phyloP scores from a whole-genome alignment of 2,329 filamentous ascomycete species.

The Annulohypoxylon truncatum region DNA sequence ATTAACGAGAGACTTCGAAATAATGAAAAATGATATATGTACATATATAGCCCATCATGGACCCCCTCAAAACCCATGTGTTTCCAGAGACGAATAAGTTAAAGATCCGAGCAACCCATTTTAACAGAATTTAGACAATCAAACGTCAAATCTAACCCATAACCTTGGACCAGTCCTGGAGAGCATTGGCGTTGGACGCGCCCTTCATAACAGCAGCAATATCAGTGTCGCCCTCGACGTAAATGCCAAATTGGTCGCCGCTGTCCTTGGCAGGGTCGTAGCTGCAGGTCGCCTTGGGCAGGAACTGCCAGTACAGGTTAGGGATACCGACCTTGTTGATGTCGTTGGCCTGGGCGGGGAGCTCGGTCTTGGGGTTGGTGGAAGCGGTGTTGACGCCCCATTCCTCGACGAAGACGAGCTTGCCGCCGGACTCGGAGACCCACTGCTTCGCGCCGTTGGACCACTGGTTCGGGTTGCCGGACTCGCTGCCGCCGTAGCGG shows the following conservation, averaged over 20 bases:
- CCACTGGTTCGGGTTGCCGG: conserved; percentile 43
- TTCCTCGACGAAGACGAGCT: conserved; percentile 50
- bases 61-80: neutral
- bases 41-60: neutral
- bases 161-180: conserved; percentile 39
- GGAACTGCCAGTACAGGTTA: conserved; percentile 51
- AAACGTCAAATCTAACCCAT: conserved; percentile 15
- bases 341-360: conserved; percentile 45
- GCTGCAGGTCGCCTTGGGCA: conserved; percentile 41
- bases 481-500: conserved; percentile 43
- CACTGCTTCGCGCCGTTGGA: conserved; percentile 41
- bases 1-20: conserved; percentile 12
- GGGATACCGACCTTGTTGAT: conserved; percentile 49
- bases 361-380: conserved; percentile 49
- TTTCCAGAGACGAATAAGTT: neutral
- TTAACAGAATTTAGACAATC: neutral
- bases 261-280: conserved; percentile 42
- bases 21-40: conserved; percentile 10
- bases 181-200: conserved; percentile 31
- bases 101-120: neutral
- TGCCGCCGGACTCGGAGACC: conserved; percentile 43
- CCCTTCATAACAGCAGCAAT: conserved; percentile 34
- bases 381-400: conserved; percentile 60
- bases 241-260: conserved; percentile 44
- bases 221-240: conserved; percentile 34